These are phyloP conservation scores for Marasmius fiardii DNA, from an alignment of 1,284 basidiomycete species.

Conservation along the genomic window DNA sequence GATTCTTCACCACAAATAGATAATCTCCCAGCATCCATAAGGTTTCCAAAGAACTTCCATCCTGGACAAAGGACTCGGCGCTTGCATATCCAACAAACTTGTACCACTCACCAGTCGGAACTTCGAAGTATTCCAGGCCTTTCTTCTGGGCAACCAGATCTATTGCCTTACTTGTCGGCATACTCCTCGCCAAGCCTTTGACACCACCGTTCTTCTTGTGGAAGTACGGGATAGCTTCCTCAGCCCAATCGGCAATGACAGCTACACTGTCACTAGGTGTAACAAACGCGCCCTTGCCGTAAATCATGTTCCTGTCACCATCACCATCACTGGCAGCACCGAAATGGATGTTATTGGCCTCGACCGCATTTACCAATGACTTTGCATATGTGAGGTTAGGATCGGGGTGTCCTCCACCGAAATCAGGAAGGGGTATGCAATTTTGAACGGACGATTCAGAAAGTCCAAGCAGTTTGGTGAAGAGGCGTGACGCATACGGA, in stretches of 20 bases:
- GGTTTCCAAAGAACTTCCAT: slow-evolving; percentile 99
- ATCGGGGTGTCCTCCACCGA: slow-evolving; percentile 97
- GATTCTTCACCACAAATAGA: slow-evolving; percentile 99
- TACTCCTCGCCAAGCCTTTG: slow-evolving; percentile 93
- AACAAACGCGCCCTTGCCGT: slow-evolving; percentile 96
- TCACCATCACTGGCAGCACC: slow-evolving; percentile 98
- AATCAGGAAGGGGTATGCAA: slow-evolving; percentile 88
- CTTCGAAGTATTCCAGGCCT: slow-evolving; percentile 93
- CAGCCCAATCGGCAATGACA: slow-evolving; percentile 98
- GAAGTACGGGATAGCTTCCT: slow-evolving; percentile 92
- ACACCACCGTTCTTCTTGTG: slow-evolving; percentile 68
- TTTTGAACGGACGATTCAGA: slow-evolving; percentile 85
- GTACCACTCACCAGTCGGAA: slow-evolving; percentile 76
- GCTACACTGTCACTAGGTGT: slow-evolving; percentile 97
- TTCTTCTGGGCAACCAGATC: slow-evolving; percentile 96
- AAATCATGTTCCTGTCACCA: slow-evolving; percentile 99
- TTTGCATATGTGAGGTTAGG: slow-evolving; percentile 99
- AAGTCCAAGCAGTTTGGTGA: slow-evolving; percentile 84
- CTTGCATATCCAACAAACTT: neutral
- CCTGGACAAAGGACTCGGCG: slow-evolving; percentile 44
- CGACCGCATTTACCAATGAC: slow-evolving; percentile 90
- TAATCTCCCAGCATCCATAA: slow-evolving; percentile 97
- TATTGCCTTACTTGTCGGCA: slow-evolving; percentile 97
- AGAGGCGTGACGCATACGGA: slow-evolving; percentile 90
- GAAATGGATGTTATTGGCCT: slow-evolving; percentile 84